Conservation (phyloP, 345 rosid genomes). For the Pugionium cornutum region DNA sequence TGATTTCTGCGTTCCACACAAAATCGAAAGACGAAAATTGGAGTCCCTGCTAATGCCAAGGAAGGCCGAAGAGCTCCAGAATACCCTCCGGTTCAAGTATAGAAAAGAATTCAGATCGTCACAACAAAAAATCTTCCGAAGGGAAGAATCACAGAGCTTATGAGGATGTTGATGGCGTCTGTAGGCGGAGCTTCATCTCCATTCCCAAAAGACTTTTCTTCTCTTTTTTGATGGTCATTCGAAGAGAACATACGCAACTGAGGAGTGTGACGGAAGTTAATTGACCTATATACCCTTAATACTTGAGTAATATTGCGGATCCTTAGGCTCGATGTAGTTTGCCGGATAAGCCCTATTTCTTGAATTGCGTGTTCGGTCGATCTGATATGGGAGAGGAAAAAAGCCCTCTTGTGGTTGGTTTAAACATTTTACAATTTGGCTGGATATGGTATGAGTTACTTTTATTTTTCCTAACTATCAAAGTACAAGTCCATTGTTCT, state of each 20-base stretch:
- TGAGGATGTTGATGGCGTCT: constrained; percentile 9
- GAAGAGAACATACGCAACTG: too few relatives aligned
- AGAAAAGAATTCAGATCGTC: too few relatives aligned
- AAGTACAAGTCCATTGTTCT: too few relatives aligned
- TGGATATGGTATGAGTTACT: too few relatives aligned
- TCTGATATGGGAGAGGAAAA: too few relatives aligned
- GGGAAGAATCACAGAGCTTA: constrained; percentile 16
- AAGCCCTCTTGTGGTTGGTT: too few relatives aligned
- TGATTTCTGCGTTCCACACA: constrained; percentile 22
- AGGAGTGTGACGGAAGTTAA: too few relatives aligned
- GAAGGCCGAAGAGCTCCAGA: neutral
- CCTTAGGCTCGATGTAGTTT: neutral
- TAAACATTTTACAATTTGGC: too few relatives aligned
- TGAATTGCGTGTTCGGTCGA: too few relatives aligned
- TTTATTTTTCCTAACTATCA: neutral
- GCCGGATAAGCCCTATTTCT: constrained; percentile 14
- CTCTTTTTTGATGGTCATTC: too few relatives aligned
- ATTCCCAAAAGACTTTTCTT: neutral
- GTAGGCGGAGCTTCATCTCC: constrained; percentile 26
- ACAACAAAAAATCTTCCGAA: neutral
- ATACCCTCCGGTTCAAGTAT: constrained; percentile 11
- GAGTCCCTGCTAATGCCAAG: neutral
- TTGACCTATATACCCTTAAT: too few relatives aligned
- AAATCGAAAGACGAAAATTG: neutral
- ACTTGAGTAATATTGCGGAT: too few relatives aligned